phyloP scores from a whole-genome alignment of 1,284 basidiomycete species.

The Mrakiaceae sp. region DNA sequence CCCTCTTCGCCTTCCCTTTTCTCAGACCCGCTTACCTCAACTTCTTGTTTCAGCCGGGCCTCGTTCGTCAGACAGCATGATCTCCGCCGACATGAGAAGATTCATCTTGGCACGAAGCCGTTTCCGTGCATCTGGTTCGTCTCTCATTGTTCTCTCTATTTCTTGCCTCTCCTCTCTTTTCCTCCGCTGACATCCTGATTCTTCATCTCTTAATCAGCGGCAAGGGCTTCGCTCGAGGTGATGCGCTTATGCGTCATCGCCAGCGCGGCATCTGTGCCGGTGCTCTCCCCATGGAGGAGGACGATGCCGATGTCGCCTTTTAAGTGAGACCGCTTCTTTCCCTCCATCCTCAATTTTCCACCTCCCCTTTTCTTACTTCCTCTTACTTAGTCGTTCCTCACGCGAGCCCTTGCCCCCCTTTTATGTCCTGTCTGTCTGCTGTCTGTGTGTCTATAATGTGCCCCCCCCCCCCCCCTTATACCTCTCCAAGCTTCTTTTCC shows the following conservation, averaged over 20 bases:
- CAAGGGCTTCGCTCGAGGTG: slow-evolving; percentile 38
- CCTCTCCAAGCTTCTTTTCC: too few species aligned
- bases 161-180: neutral
- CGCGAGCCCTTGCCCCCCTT: too few species aligned
- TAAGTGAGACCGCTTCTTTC: too few species aligned
- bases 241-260: slow-evolving; percentile 37
- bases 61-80: slow-evolving; percentile 40
- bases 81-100: slow-evolving; percentile 36
- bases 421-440: too few species aligned
- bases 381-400: too few species aligned
- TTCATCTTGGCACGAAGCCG: slow-evolving; percentile 37
- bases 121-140: slow-evolving; percentile 38
- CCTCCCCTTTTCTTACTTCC: too few species aligned
- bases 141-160: neutral
- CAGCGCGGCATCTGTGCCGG: slow-evolving; percentile 38
- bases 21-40: neutral
- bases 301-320: too few species aligned
- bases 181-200: neutral
- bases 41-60: slow-evolving; percentile 22
- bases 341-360: too few species aligned
- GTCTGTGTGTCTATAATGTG: too few species aligned
- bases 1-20: neutral
- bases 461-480: too few species aligned
- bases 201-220: slow-evolving; percentile 27
- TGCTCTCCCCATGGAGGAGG: too few species aligned